A percentile compares a stretch with the other conserved stretches of the same genome.
Evolutionary conservation across 371 early-diverging fungal species (phyloP).

Genomic region (Mucor irregularis): DNA sequence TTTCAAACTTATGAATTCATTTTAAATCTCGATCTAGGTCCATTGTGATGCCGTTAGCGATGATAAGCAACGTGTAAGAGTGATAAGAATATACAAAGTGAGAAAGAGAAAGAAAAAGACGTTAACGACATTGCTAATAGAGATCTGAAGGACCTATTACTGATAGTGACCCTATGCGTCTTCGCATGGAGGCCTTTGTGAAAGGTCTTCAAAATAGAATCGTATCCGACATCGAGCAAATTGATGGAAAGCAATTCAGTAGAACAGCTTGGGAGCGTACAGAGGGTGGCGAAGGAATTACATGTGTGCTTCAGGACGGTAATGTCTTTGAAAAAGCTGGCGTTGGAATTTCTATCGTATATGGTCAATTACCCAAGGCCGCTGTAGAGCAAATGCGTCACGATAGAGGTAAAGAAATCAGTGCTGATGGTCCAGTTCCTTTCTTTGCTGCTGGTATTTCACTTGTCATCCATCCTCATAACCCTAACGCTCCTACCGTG

Average conservation of each 20-base stretch:
- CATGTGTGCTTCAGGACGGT: constrained; percentile 90
- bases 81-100: not conserved
- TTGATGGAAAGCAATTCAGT: constrained; percentile 67
- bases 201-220: constrained; percentile 75
- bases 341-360: constrained; percentile 78
- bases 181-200: constrained; percentile 80
- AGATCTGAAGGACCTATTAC: constrained; percentile 42
- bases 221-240: constrained; percentile 48
- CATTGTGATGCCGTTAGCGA: constrained; percentile 34
- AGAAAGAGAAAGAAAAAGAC: not conserved
- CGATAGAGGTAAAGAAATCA: constrained; percentile 52
- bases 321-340: constrained; percentile 94
- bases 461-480: constrained; percentile 90
- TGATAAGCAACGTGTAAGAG: constrained; percentile 40
- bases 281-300: constrained; percentile 88
- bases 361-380: constrained; percentile 72
- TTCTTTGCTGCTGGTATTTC: constrained; percentile 91
- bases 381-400: constrained; percentile 80
- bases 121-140: constrained; percentile 6
- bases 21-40: too few relatives aligned
- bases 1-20: too few relatives aligned
- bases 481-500: constrained; percentile 92
- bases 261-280: constrained; percentile 79
- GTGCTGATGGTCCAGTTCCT: constrained; percentile 51
- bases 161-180: constrained; percentile 65